Percentiles rank a stretch among this genome's conserved stretches.
phyloP scores from a whole-genome alignment of 78 protist genomes.

The slime mould (Dictyostelium discoideum) region DNA sequence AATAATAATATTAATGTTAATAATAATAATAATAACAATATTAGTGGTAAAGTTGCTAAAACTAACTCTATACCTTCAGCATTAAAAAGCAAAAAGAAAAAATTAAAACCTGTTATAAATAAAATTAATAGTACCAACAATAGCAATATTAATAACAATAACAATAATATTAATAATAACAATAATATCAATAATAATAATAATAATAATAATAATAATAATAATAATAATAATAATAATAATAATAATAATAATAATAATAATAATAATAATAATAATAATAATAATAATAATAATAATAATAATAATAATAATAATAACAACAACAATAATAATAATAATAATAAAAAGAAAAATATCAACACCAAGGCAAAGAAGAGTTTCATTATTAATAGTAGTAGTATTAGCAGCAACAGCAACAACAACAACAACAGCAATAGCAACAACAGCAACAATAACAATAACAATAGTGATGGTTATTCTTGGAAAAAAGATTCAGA shows the following conservation, averaged over 20 bases:
- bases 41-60: neutral
- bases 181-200: no score
- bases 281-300: no score
- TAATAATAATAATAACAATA: neutral
- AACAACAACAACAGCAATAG: neutral
- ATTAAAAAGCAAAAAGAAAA: neutral
- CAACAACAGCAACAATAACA: neutral
- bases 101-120: neutral
- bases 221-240: no score
- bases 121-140: neutral
- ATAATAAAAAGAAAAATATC: neutral
- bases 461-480: neutral
- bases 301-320: neutral
- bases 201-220: no score
- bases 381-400: neutral
- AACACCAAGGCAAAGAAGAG: neutral
- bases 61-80: neutral
- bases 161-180: no score
- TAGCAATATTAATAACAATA: neutral
- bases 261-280: no score
- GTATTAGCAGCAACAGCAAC: no score
- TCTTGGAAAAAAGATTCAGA: constrained; percentile 26
- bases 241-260: no score
- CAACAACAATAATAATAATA: neutral
- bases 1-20: neutral